Percentiles rank a stretch among this genome's conserved stretches.
Evolutionary conservation across 192 early-diverging fungal species (phyloP).

Genomic region (Kickxella alabastrina): DNA sequence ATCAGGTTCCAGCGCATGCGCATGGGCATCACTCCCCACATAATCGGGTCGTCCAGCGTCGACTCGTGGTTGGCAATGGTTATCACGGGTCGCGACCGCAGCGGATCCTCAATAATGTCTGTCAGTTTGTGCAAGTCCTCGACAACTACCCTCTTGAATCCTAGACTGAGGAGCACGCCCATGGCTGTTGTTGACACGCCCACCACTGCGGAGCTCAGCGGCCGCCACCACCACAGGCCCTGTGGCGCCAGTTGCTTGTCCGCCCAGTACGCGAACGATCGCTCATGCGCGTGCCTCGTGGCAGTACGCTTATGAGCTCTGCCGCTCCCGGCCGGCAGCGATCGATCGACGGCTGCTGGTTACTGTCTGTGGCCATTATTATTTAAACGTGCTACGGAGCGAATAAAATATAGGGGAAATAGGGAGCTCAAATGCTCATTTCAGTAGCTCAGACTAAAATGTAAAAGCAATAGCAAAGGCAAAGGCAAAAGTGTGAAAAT

Average conservation of each 20-base stretch:
- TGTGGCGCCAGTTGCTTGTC: constrained; percentile 23
- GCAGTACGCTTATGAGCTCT: constrained; percentile 27
- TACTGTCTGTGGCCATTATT: neutral
- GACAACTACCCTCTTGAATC: constrained; percentile 42
- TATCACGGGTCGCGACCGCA: constrained; percentile 58
- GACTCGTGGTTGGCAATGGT: constrained; percentile 78
- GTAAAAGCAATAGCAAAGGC: too few species aligned
- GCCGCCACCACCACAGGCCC: constrained; percentile 40
- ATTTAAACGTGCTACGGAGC: neutral
- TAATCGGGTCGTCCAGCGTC: constrained; percentile 67
- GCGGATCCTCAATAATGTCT: constrained; percentile 51
- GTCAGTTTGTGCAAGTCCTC: constrained; percentile 62
- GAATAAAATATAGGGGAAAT: too few species aligned
- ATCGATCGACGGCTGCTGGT: neutral
- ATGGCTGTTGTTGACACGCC: constrained; percentile 18
- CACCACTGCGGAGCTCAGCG: constrained; percentile 33
- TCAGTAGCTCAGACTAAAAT: too few species aligned
- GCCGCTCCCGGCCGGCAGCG: constrained; percentile 1
- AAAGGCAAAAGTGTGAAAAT: too few species aligned
- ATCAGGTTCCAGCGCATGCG: constrained; percentile 50
- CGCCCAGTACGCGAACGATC: constrained; percentile 46
- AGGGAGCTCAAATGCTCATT: too few species aligned
- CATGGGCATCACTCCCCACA: constrained; percentile 70
- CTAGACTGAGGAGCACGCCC: constrained; percentile 18
- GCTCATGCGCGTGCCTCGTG: constrained; percentile 28